Percentiles rank a stretch among this genome's conserved stretches.
phyloP scores from a whole-genome alignment of 2,329 filamentous ascomycete genomes.

The Arthrobotrys conoides region DNA sequence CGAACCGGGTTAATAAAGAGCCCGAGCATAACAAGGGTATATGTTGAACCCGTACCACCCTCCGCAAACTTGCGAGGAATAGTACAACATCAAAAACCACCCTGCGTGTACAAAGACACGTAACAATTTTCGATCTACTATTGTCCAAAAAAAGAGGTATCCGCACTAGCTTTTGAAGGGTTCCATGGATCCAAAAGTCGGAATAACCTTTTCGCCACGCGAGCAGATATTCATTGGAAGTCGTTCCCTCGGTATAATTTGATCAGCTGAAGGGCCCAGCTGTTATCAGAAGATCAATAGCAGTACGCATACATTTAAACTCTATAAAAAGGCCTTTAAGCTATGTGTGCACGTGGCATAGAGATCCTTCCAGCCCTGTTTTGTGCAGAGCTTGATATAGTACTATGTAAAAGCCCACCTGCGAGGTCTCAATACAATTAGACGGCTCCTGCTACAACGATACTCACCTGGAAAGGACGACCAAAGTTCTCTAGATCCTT shows the following conservation, averaged over 20 bases:
- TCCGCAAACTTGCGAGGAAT: neutral
- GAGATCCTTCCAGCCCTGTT: too few species aligned
- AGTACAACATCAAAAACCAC: neutral
- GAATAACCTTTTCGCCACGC: slow-evolving; percentile 49
- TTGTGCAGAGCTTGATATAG: too few species aligned
- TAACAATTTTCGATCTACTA: neutral
- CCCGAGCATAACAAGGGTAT: neutral
- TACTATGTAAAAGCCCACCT: too few species aligned
- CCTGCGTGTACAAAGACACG: neutral
- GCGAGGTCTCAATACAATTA: too few species aligned
- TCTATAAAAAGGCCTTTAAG: too few species aligned
- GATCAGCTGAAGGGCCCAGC: slow-evolving; percentile 8
- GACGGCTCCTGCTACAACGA: too few species aligned
- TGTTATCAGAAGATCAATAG: neutral
- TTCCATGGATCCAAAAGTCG: slow-evolving; percentile 31
- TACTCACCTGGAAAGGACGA: too few species aligned
- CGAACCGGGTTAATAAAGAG: neutral
- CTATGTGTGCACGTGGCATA: too few species aligned
- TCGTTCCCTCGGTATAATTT: neutral
- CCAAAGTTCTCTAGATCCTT: too few species aligned
- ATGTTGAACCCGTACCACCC: neutral
- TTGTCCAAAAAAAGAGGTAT: neutral
- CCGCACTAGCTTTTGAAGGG: neutral
- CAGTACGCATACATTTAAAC: too few species aligned
- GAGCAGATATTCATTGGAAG: slow-evolving; percentile 8